Evolutionary conservation across 108 stramenopile species (phyloP).

Genomic region (Mayamaea pseudoterrestris): DNA sequence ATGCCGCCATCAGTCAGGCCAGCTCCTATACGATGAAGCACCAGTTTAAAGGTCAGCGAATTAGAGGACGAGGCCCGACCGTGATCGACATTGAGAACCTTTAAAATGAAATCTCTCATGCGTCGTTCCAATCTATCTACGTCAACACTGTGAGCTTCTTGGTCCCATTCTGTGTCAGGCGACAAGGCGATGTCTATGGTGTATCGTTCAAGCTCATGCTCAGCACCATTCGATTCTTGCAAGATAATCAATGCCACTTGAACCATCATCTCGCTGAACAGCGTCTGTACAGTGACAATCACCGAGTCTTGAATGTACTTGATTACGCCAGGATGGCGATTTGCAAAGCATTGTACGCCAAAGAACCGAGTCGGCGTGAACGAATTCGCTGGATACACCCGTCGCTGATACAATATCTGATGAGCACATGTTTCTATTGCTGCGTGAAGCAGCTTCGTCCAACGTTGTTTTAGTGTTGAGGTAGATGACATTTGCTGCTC

Average conservation of each 20-base stretch:
- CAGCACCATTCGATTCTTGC: slow-evolving; percentile 5
- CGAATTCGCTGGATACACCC: slow-evolving; percentile 33
- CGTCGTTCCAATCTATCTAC: slow-evolving; percentile 22
- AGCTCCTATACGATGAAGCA: too few relatives aligned
- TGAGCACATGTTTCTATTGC: slow-evolving; percentile 8
- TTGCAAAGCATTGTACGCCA: slow-evolving; percentile 21
- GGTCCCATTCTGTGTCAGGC: not conserved
- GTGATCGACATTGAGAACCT: too few relatives aligned
- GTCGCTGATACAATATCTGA: slow-evolving; percentile 18
- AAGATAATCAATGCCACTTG: slow-evolving; percentile 15
- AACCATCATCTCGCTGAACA: slow-evolving; percentile 11
- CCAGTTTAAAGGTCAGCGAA: too few relatives aligned
- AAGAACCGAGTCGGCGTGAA: slow-evolving; percentile 21
- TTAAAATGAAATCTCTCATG: slow-evolving; percentile 19
- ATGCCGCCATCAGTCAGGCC: too few relatives aligned
- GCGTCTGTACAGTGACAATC: slow-evolving; percentile 16
- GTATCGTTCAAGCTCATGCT: slow-evolving; percentile 10
- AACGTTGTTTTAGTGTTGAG: not conserved
- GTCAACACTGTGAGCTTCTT: too few relatives aligned
- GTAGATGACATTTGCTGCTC: too few relatives aligned
- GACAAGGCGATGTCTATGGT: not conserved
- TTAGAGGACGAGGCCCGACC: too few relatives aligned
- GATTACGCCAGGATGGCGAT: slow-evolving; percentile 36
- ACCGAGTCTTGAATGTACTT: slow-evolving; percentile 31
- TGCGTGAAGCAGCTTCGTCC: not conserved